Percentiles rank a stretch among this genome's conserved stretches.
These are phyloP conservation scores for Cyberlindnera maritima DNA, from an alignment of 805 yeast genomes.

Conservation along the genomic window DNA sequence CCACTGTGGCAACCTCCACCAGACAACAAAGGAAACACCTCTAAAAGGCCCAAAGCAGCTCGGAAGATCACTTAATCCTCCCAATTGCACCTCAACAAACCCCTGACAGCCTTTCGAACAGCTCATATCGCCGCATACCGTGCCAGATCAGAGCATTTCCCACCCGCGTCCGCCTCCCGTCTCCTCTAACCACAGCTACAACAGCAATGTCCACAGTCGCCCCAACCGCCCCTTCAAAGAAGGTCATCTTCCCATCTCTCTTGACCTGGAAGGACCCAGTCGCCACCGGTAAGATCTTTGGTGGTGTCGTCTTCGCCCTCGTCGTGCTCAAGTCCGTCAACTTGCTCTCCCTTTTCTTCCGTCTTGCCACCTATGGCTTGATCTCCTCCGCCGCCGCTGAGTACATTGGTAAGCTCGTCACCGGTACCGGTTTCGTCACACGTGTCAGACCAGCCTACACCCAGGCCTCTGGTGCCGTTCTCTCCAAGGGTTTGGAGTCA, in stretches of 20 bases:
- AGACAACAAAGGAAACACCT: not conserved
- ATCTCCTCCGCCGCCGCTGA: conserved; percentile 70
- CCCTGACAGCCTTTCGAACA: not conserved
- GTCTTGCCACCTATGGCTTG: conserved; percentile 56
- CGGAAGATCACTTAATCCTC: not conserved
- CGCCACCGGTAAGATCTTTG: conserved; percentile 74
- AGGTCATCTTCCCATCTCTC: conserved; percentile 31
- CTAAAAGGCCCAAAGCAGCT: not conserved
- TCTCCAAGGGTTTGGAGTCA: conserved; percentile 40
- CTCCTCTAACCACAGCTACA: not conserved
- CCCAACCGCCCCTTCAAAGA: conserved; percentile 12
- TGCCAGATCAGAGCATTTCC: not conserved
- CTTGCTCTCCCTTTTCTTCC: conserved; percentile 58
- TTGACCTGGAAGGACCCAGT: conserved; percentile 77
- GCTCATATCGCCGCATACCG: not conserved
- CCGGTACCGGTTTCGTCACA: conserved; percentile 79
- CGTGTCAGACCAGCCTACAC: conserved; percentile 65
- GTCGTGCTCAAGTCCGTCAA: conserved; percentile 61
- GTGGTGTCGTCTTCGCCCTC: conserved; percentile 53
- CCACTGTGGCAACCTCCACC: not conserved
- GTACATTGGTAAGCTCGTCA: conserved; percentile 64
- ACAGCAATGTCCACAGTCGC: conserved; percentile 10
- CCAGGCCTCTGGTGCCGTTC: conserved; percentile 35
- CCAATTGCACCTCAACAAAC: not conserved
- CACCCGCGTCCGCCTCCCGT: not conserved